Evolutionary conservation across 306 rosid genomes (phyloP).

Genomic region (Lathyrus oleraceus): DNA sequence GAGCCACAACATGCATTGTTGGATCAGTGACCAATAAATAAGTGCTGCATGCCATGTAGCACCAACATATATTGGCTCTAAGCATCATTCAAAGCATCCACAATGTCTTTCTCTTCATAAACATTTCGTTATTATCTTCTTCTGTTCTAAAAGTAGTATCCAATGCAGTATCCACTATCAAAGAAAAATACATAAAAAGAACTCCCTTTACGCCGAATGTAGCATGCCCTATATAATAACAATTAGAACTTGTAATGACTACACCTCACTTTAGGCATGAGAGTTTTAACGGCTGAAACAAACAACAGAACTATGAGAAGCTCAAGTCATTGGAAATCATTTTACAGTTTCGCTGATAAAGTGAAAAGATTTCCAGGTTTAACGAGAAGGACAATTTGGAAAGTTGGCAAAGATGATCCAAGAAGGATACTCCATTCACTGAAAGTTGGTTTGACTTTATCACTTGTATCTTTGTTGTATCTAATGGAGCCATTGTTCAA

Average conservation of each 20-base stretch:
- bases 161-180: neutral
- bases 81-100: neutral
- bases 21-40: neutral
- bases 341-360: constrained; percentile 36
- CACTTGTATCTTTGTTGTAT: constrained; percentile 75
- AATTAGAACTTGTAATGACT: neutral
- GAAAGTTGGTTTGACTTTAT: constrained; percentile 77
- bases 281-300: constrained; percentile 42
- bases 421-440: constrained; percentile 74
- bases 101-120: neutral
- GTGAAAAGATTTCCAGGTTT: constrained; percentile 45
- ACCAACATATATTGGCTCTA: neutral
- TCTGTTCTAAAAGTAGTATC: neutral
- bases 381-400: constrained; percentile 50
- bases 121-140: constrained; percentile 4
- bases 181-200: neutral
- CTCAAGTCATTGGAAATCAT: constrained; percentile 34
- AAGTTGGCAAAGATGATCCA: constrained; percentile 72
- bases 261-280: constrained; percentile 31
- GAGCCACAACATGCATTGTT: neutral
- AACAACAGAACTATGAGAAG: constrained; percentile 21
- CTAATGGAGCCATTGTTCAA: constrained; percentile 66
- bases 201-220: constrained; percentile 7
- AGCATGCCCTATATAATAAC: constrained; percentile 1
- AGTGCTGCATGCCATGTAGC: neutral